phyloP scores from a whole-genome alignment of 495 filamentous ascomycete species.

The Parathielavia appendiculata region DNA sequence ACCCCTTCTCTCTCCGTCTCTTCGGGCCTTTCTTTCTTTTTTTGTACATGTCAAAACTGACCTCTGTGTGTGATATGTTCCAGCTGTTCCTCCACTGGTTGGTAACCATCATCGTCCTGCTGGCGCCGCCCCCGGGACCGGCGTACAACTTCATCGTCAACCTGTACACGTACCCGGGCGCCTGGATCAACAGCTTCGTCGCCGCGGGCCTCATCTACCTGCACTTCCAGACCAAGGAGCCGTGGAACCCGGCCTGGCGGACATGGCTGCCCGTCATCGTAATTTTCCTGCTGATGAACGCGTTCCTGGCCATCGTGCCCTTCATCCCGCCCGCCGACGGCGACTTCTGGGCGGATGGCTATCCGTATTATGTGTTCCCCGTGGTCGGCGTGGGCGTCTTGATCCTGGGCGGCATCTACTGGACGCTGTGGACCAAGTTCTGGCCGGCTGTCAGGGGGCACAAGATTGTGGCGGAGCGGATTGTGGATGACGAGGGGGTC shows the following conservation, averaged over 20 bases:
- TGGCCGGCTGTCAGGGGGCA: conserved; percentile 48
- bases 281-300: conserved; percentile 45
- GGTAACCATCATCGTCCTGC: conserved; percentile 1
- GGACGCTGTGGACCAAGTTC: conserved; percentile 47
- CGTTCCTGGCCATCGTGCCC: conserved; percentile 48
- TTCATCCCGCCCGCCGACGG: conserved; percentile 47
- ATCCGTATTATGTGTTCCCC: conserved; percentile 50
- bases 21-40: no score
- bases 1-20: no score
- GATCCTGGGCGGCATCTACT: conserved; percentile 45
- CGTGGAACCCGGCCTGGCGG: conserved; percentile 41
- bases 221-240: conserved; percentile 38
- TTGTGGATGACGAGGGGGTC: conserved; percentile 40
- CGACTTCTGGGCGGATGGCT: conserved; percentile 43
- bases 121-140: not conserved
- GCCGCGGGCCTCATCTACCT: conserved; percentile 48
- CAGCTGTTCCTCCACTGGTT: conserved; percentile 1
- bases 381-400: conserved; percentile 48
- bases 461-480: conserved; percentile 41
- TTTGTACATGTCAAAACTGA: no score
- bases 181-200: conserved; percentile 52
- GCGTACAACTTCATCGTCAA: conserved; percentile 4
- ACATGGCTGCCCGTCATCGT: conserved; percentile 44
- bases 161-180: conserved; percentile 38
- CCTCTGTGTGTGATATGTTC: not conserved